Percentiles rank a stretch among this genome's conserved stretches.
phyloP scores from a whole-genome alignment of 2,329 filamentous ascomycete genomes.

The Aspergillus luchuensis region DNA sequence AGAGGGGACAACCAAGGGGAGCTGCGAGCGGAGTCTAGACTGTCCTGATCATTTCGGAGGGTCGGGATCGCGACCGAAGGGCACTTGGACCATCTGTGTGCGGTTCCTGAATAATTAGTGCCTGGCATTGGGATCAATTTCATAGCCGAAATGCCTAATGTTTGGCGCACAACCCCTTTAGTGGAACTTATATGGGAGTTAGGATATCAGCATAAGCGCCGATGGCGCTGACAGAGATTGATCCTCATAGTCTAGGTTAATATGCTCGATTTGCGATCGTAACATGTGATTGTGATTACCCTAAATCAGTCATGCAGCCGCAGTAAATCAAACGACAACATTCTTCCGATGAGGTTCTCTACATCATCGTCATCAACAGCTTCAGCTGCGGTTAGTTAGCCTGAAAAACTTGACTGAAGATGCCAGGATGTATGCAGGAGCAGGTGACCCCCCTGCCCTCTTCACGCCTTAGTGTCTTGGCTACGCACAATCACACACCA shows the following conservation, averaged over 20 bases:
- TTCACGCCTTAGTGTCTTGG: background rate
- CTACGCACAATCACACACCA: background rate
- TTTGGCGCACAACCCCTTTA: too few relatives aligned
- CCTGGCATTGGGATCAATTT: background rate
- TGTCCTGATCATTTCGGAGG: slow-evolving; percentile 7
- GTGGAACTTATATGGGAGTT: too few relatives aligned
- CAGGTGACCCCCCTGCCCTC: background rate
- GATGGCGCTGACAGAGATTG: background rate
- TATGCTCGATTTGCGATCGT: background rate
- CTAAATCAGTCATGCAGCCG: background rate
- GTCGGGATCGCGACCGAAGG: slow-evolving; percentile 5
- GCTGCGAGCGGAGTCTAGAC: slow-evolving; percentile 1
- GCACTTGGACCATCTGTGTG: background rate
- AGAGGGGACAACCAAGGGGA: background rate
- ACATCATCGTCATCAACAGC: too few relatives aligned
- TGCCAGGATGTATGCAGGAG: too few relatives aligned
- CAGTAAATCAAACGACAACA: too few relatives aligned
- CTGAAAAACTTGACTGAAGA: too few relatives aligned
- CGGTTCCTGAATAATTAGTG: background rate
- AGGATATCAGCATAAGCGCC: too few relatives aligned
- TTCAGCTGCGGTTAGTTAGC: too few relatives aligned
- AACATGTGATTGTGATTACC: background rate
- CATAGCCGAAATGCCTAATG: too few relatives aligned
- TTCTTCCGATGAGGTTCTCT: too few relatives aligned
- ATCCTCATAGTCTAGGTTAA: background rate